Evolutionary conservation across 805 yeast genomes (phyloP).

Genomic region (Saturnispora silvae): DNA sequence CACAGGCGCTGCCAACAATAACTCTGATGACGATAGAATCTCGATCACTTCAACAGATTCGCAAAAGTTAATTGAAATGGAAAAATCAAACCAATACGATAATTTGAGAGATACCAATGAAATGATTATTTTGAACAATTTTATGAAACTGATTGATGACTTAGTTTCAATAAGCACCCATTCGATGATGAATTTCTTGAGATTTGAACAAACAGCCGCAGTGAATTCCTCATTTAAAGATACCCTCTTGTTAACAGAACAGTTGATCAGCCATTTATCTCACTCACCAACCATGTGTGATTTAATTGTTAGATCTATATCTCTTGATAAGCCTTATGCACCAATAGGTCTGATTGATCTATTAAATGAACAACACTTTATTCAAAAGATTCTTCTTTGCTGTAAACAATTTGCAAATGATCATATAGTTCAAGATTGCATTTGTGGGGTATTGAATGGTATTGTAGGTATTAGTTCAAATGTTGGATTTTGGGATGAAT

Average conservation of each 20-base stretch:
- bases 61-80: conserved; percentile 11
- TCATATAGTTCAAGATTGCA: conserved; percentile 27
- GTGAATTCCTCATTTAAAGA: conserved; percentile 5
- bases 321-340: conserved; percentile 81
- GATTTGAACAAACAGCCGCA: conserved; percentile 27
- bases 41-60: conserved; percentile 12
- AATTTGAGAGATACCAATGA: conserved; percentile 24
- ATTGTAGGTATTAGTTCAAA: conserved; percentile 46
- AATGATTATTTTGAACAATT: conserved; percentile 27
- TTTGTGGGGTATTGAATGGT: conserved; percentile 80
- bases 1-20: conserved; percentile 10
- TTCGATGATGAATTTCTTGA: conserved; percentile 61
- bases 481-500: conserved; percentile 27
- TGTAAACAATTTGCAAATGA: conserved; percentile 32
- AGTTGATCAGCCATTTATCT: conserved; percentile 61
- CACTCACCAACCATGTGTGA: conserved; percentile 89
- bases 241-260: conserved; percentile 44
- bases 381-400: conserved; percentile 58
- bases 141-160: conserved; percentile 80
- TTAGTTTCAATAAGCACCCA: conserved; percentile 73
- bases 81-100: conserved; percentile 13
- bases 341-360: conserved; percentile 79
- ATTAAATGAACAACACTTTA: conserved; percentile 59
- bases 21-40: conserved; percentile 22
- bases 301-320: conserved; percentile 71